A percentile compares a stretch with the other conserved stretches of the same genome.
These are phyloP conservation scores for Reticulascus tulasneorum DNA, from an alignment of 2,329 filamentous ascomycete genomes.

Conservation along the genomic window DNA sequence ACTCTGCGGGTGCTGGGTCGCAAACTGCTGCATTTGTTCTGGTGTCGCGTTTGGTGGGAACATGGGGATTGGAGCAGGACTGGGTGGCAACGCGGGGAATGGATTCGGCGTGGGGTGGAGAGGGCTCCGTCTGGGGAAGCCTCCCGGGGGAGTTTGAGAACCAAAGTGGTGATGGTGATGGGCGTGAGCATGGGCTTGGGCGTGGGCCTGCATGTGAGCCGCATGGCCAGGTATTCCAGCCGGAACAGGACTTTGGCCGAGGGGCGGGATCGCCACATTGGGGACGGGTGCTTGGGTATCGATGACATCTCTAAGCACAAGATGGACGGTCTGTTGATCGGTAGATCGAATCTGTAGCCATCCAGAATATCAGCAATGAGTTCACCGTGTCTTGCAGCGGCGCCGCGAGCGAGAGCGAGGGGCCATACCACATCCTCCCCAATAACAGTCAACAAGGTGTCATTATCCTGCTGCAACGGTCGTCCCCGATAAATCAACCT, in stretches of 20 bases:
- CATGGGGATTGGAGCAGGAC: constrained; percentile 23
- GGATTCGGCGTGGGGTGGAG: constrained; percentile 21
- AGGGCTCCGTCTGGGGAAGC: constrained; percentile 24
- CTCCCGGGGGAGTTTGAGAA: constrained; percentile 22
- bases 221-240: constrained; percentile 23
- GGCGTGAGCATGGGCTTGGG: constrained; percentile 17
- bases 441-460: constrained; percentile 55
- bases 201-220: constrained; percentile 16
- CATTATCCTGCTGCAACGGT: constrained; percentile 48
- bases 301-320: constrained; percentile 42
- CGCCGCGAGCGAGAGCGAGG: neutral
- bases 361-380: constrained; percentile 2
- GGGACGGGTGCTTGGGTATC: constrained; percentile 25
- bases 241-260: constrained; percentile 19
- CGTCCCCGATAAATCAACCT: constrained; percentile 59
- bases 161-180: constrained; percentile 18
- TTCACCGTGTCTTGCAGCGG: neutral
- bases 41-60: constrained; percentile 12
- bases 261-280: constrained; percentile 14
- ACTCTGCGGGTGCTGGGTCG: constrained; percentile 33
- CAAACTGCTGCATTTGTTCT: constrained; percentile 15
- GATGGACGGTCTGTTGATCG: constrained; percentile 48
- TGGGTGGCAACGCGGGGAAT: constrained; percentile 25
- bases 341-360: constrained; percentile 9
- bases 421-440: constrained; percentile 48